Conservation (phyloP, 2,329 filamentous ascomycete species). For the Ilyonectria robusta region DNA sequence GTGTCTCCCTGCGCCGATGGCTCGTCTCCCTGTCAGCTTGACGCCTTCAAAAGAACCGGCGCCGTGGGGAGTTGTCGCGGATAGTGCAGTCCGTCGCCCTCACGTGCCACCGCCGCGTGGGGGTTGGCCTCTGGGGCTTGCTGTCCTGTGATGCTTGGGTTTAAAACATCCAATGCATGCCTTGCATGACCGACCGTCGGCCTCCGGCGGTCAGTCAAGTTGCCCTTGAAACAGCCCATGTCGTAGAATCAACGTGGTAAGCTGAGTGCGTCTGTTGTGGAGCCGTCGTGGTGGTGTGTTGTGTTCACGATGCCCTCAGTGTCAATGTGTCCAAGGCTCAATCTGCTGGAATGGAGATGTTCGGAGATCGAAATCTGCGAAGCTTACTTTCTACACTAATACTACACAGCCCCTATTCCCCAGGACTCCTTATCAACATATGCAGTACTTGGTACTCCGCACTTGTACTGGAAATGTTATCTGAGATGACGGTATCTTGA, state of each 20-base stretch:
- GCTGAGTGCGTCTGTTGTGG: background rate
- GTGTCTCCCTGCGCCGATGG: background rate
- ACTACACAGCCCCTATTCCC: slow-evolving; percentile 5
- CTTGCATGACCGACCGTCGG: background rate
- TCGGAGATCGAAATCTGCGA: background rate
- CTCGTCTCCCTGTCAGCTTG: background rate
- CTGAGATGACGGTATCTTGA: slow-evolving; percentile 18
- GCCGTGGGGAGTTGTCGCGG: slow-evolving; percentile 12
- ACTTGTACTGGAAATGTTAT: background rate
- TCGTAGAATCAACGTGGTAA: background rate
- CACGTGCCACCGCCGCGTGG: slow-evolving; percentile 42
- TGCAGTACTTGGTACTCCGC: background rate
- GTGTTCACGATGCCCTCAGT: slow-evolving; percentile 9
- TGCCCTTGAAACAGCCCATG: slow-evolving; percentile 10
- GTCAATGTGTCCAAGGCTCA: background rate
- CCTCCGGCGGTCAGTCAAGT: slow-evolving; percentile 16
- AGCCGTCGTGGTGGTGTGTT: slow-evolving; percentile 9
- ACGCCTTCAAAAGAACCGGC: slow-evolving; percentile 10
- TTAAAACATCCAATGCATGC: background rate
- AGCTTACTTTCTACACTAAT: background rate
- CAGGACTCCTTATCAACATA: background rate
- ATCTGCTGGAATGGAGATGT: slow-evolving; percentile 10
- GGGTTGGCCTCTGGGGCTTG: slow-evolving; percentile 16
- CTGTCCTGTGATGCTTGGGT: slow-evolving; percentile 7
- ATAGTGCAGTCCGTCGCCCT: slow-evolving; percentile 40